These are phyloP conservation scores for Metschnikowia reukaufii DNA, from an alignment of 805 yeast species.

Conservation along the genomic window DNA sequence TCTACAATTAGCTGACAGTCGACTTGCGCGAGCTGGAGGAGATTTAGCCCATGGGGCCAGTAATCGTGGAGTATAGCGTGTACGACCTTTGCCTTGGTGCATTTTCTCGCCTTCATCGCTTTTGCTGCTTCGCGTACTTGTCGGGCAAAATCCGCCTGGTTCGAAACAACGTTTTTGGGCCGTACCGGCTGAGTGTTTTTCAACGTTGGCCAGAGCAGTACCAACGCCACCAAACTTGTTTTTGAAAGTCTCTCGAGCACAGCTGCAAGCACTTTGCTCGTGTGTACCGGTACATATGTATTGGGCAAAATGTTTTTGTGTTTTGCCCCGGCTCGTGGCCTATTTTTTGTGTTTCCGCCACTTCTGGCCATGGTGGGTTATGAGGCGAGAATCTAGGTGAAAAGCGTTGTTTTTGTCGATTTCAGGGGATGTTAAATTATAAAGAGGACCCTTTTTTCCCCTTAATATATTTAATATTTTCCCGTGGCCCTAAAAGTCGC, in stretches of 20 bases:
- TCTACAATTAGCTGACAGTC: conserved; percentile 67
- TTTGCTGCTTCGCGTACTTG: conserved; percentile 12
- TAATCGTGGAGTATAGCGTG: conserved; percentile 48
- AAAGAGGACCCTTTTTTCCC: too few species aligned
- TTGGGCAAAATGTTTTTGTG: conserved; percentile 37
- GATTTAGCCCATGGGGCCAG: conserved; percentile 59
- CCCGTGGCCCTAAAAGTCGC: not conserved
- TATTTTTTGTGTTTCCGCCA: not conserved
- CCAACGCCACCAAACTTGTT: conserved; percentile 32
- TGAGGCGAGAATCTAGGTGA: too few species aligned
- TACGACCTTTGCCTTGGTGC: conserved; percentile 35
- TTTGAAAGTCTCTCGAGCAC: conserved; percentile 34
- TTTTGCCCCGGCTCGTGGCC: conserved; percentile 8
- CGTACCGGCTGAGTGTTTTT: conserved; percentile 24
- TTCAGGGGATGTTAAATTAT: too few species aligned
- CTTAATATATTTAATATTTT: too few species aligned
- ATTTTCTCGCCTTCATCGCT: conserved; percentile 15
- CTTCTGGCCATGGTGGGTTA: too few species aligned
- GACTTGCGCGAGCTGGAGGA: conserved; percentile 66
- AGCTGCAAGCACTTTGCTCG: conserved; percentile 20
- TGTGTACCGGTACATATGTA: conserved; percentile 36
- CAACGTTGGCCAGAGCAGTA: conserved; percentile 36
- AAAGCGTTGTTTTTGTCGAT: too few species aligned
- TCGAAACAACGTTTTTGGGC: conserved; percentile 6
- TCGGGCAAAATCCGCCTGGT: conserved; percentile 11